A percentile compares a stretch with the other conserved stretches of the same genome.
These are phyloP conservation scores for Porcisia hertigi DNA, from an alignment of 208 protist species.

Conservation along the genomic window DNA sequence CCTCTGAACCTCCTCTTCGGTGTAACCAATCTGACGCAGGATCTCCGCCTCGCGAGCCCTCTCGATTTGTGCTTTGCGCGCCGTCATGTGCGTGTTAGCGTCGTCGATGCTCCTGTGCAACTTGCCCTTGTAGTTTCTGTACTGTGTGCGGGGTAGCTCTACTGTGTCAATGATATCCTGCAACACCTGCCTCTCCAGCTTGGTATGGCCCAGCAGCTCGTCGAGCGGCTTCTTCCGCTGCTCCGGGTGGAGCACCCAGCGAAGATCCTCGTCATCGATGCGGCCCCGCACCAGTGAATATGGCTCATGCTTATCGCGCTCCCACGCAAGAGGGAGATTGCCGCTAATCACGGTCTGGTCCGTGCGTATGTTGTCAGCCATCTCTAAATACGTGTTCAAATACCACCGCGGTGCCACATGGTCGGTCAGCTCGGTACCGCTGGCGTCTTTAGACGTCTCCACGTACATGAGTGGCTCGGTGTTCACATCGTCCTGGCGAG, in stretches of 20 bases:
- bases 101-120: slow-evolving; percentile 83
- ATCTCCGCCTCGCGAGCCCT: slow-evolving; percentile 79
- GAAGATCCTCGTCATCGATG: slow-evolving; percentile 87
- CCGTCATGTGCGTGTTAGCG: slow-evolving; percentile 76
- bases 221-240: slow-evolving; percentile 66
- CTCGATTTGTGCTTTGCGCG: slow-evolving; percentile 73
- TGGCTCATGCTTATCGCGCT: slow-evolving; percentile 82
- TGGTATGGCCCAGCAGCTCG: slow-evolving; percentile 62
- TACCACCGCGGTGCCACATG: slow-evolving; percentile 82
- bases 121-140: slow-evolving; percentile 89
- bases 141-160: slow-evolving; percentile 78
- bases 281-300: slow-evolving; percentile 81
- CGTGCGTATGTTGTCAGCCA: slow-evolving; percentile 73
- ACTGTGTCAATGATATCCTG: slow-evolving; percentile 87
- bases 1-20: slow-evolving; percentile 67
- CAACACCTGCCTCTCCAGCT: slow-evolving; percentile 66
- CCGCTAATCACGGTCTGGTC: slow-evolving; percentile 74
- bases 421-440: slow-evolving; percentile 80
- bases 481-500: slow-evolving; percentile 79
- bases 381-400: slow-evolving; percentile 87
- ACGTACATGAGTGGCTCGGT: slow-evolving; percentile 89
- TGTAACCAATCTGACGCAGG: slow-evolving; percentile 77
- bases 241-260: slow-evolving; percentile 67
- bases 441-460: slow-evolving; percentile 81
- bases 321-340: slow-evolving; percentile 81